A percentile compares a stretch with the other conserved stretches of the same genome.
These are phyloP conservation scores for Trebouxiophyceae sp. DNA, from an alignment of 163 green algal genomes.

Conservation along the genomic window DNA sequence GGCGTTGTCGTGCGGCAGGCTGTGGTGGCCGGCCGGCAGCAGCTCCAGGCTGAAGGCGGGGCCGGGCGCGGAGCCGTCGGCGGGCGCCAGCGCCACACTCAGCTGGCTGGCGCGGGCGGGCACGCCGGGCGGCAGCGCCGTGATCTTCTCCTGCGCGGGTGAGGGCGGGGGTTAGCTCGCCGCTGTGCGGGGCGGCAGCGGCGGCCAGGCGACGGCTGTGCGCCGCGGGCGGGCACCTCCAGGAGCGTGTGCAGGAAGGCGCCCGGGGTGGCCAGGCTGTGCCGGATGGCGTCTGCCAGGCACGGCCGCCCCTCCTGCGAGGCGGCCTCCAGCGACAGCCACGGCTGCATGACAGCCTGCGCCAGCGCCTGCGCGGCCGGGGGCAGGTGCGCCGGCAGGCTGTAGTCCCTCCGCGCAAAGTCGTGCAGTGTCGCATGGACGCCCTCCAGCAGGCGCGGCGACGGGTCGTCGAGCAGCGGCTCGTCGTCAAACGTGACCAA, in stretches of 20 bases:
- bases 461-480: conserved; percentile 3
- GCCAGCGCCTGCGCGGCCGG: background rate
- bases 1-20: conserved; percentile 10
- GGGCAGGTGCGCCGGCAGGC: background rate
- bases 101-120: conserved; percentile 3
- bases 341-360: background rate
- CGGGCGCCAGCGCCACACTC: background rate
- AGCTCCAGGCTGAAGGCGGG: conserved; percentile 11
- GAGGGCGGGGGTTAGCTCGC: background rate
- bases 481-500: background rate
- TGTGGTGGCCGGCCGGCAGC: conserved; percentile 4
- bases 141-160: conserved; percentile 2
- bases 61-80: background rate
- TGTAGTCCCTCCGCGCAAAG: background rate
- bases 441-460: conserved; percentile 5
- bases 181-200: background rate
- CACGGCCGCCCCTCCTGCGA: too few species aligned
- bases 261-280: conserved; percentile 8
- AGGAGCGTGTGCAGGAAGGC: conserved; percentile 5
- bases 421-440: background rate
- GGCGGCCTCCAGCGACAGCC: background rate
- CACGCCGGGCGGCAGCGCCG: background rate
- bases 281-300: conserved; percentile 5
- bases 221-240: background rate
- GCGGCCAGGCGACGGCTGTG: background rate